Conservation (phyloP, 1,284 basidiomycete species). For the Rhodofomes roseus region DNA sequence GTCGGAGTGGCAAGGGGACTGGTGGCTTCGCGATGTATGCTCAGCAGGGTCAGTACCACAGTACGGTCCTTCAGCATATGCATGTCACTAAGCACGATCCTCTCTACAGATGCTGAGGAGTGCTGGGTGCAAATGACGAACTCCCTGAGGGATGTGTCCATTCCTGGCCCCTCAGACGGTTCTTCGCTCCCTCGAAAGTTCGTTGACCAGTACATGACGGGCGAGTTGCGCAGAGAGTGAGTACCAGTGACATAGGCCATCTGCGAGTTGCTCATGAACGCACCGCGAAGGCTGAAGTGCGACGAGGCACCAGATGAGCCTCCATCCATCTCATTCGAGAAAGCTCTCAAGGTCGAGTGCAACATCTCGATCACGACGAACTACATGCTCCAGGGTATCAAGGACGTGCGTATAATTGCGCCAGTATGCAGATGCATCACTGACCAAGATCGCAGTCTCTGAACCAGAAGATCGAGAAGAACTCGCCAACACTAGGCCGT, state of each 20-base stretch:
- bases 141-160: slow-evolving; percentile 64
- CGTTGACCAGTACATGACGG: slow-evolving; percentile 83
- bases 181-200: slow-evolving; percentile 45
- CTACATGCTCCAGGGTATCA: slow-evolving; percentile 86
- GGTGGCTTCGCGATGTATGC: slow-evolving; percentile 56
- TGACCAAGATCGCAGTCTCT: slow-evolving; percentile 52
- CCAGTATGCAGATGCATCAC: neutral
- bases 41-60: slow-evolving; percentile 71
- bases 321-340: slow-evolving; percentile 62
- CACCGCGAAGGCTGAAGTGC: slow-evolving; percentile 57
- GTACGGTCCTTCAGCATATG: neutral
- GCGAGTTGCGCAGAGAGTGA: slow-evolving; percentile 80
- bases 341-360: slow-evolving; percentile 87
- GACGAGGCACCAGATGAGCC: slow-evolving; percentile 82
- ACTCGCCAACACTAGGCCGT: slow-evolving; percentile 75
- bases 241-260: slow-evolving; percentile 24
- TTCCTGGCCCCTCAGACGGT: slow-evolving; percentile 30
- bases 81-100: neutral
- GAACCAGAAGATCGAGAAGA: slow-evolving; percentile 85
- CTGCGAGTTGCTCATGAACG: neutral
- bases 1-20: slow-evolving; percentile 36
- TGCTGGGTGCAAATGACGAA: slow-evolving; percentile 88
- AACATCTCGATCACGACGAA: slow-evolving; percentile 88
- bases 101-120: slow-evolving; percentile 84
- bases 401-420: slow-evolving; percentile 54